A percentile compares a stretch with the other conserved stretches of the same genome.
These are phyloP conservation scores for Lactarius psammicola DNA, from an alignment of 768 basidiomycete genomes.

Conservation along the genomic window DNA sequence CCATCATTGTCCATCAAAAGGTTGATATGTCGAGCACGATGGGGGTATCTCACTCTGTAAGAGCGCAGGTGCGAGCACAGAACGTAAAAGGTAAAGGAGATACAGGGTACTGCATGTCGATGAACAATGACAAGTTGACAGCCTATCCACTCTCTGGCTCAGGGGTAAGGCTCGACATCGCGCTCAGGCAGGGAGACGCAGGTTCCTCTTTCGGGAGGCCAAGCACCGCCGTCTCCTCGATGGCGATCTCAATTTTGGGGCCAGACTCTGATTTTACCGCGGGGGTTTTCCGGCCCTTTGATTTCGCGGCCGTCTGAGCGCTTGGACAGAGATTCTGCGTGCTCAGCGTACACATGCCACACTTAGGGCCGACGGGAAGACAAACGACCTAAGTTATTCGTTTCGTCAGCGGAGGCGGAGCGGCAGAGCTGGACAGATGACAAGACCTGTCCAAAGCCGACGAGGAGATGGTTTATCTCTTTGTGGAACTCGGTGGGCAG, in stretches of 20 bases:
- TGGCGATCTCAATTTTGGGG: conserved; percentile 42
- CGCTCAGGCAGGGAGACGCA: conserved; percentile 11
- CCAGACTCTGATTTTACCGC: conserved; percentile 27
- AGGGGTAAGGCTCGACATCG: conserved; percentile 18
- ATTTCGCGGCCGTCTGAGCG: conserved; percentile 39
- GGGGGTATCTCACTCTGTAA: neutral
- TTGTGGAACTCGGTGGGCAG: conserved; percentile 67
- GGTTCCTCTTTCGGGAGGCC: conserved; percentile 11
- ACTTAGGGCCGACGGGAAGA: conserved; percentile 61
- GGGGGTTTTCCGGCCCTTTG: conserved; percentile 25
- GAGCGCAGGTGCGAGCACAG: neutral
- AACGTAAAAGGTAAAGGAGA: neutral
- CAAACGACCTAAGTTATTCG: conserved; percentile 54
- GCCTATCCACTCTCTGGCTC: conserved; percentile 16
- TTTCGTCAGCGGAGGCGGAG: neutral
- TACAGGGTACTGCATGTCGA: neutral
- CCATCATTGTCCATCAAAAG: neutral
- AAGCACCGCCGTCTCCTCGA: conserved; percentile 34
- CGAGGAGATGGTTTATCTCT: conserved; percentile 78
- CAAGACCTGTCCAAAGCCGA: conserved; percentile 83
- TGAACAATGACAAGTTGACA: neutral
- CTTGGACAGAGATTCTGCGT: conserved; percentile 63
- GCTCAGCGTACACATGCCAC: conserved; percentile 61
- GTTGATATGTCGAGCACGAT: neutral
- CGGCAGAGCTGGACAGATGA: neutral